These are phyloP conservation scores for Musa acuminata DNA, from an alignment of 176 grass and related monocot species.

Conservation along the genomic window DNA sequence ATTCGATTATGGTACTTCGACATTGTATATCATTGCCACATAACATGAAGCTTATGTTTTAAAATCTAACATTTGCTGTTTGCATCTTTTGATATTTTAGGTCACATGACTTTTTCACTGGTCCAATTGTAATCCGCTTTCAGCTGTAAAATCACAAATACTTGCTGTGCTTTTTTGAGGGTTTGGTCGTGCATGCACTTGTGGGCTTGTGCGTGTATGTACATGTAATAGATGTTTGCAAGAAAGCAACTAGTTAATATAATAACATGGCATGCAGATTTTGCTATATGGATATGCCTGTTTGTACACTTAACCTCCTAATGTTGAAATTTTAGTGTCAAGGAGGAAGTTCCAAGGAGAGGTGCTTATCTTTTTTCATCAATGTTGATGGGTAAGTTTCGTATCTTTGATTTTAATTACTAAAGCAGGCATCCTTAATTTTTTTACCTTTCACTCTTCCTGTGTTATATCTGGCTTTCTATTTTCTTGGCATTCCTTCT, in stretches of 20 bases:
- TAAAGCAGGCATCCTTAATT: neutral
- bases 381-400: slow-evolving; percentile 42
- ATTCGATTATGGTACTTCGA: no score
- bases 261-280: no score
- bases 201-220: neutral
- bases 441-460: neutral
- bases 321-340: slow-evolving; percentile 31
- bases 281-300: neutral
- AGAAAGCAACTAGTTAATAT: neutral
- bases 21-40: no score
- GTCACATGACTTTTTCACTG: no score
- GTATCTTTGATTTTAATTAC: slow-evolving; percentile 6
- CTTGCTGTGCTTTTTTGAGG: neutral
- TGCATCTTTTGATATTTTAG: no score
- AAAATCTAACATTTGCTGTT: no score
- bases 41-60: no score
- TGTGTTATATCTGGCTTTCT: neutral
- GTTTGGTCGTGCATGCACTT: neutral
- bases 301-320: slow-evolving; percentile 9
- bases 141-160: neutral
- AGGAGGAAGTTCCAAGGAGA: slow-evolving; percentile 39
- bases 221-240: neutral
- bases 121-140: no score
- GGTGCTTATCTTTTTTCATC: slow-evolving; percentile 36
- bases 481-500: slow-evolving; percentile 1